Base-by-base conservation (phyloP, 345 rosid genomes). In the Gossypium thurberi region DNA sequence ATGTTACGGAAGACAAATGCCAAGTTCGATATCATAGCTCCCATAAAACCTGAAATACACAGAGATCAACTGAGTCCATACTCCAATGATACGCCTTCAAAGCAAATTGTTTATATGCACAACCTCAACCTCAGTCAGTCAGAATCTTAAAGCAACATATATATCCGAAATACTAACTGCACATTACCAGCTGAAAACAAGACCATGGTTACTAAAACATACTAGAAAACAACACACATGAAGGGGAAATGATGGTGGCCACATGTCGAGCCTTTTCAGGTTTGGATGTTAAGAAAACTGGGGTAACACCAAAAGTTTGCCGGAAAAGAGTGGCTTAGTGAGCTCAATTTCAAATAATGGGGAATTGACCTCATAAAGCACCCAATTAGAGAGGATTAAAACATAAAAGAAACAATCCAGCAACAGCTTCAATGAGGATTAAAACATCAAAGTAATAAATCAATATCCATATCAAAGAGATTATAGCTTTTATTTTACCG, bases 1-100 rank as follows among this genome's bases (percentile, higher is more conserved):
- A 94, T 91, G 80, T 94, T 94, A 17, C 98, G 89, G 81, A 94
- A 94, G 52, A 94, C 98, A 69, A 94, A 93, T 40, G 98, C 98
- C 81, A 93, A 78, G 86, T 93, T 93, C 56, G 98, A 94, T 71
- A 94, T 90, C 98, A 94, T 94, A 26, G 98, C 97, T 63, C 99
- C 99, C 99, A 95, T 92, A 67, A 95, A 95, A 80, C 98, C 99
- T 95, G 89, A 67, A 58, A 79, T 47, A 59, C 52, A 73, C 17
- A 77, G 20, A 42, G 65, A 82, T 57, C 72, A 78, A 70, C 73
- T 64, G 72, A 58, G 48, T 43, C 42, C 73, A 78, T 12, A 60
- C 46, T 17, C 66, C 5, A 18, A 62, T n/a, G 6, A 23, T 23
- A 50, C 43, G 9, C 25, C 68, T n/a, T 20, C 60, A 25, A 78